Evolutionary conservation across 2,329 filamentous ascomycete genomes (phyloP).

Genomic region (Nemania bipapillata): DNA sequence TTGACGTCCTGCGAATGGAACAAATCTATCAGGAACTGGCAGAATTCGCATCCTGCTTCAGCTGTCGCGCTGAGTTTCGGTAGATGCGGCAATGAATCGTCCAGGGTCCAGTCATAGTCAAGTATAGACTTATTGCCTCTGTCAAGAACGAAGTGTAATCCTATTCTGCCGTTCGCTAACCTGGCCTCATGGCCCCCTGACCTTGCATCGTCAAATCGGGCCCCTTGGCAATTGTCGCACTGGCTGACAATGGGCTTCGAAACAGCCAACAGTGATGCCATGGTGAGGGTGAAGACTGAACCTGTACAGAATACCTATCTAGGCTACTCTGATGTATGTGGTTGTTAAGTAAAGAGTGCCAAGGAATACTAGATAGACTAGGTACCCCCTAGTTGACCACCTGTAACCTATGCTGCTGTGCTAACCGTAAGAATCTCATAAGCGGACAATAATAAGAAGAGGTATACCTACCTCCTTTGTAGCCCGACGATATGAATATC

Average conservation of each 20-base stretch:
- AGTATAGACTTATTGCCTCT: not conserved
- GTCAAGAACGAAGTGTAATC: not conserved
- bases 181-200: not conserved
- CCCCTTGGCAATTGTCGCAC: constrained; percentile 1
- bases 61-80: constrained; percentile 5
- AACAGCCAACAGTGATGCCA: not conserved
- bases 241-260: not conserved
- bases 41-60: constrained; percentile 19
- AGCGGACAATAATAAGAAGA: too few species aligned
- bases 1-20: constrained; percentile 6
- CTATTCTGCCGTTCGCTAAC: not conserved
- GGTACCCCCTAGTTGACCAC: too few species aligned
- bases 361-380: too few species aligned
- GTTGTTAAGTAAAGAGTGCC: too few species aligned
- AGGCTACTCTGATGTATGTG: too few species aligned
- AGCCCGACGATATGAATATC: too few species aligned
- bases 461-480: too few species aligned
- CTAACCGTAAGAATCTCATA: too few species aligned
- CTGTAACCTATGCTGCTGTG: too few species aligned
- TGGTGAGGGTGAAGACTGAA: not conserved
- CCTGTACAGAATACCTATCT: too few species aligned
- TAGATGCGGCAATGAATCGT: not conserved
- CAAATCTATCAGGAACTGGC: constrained; percentile 12
- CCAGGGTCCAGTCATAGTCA: not conserved
- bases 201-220: constrained; percentile 7